Conservation (phyloP, 495 filamentous ascomycete species). For the Platismatia glauca region DNA sequence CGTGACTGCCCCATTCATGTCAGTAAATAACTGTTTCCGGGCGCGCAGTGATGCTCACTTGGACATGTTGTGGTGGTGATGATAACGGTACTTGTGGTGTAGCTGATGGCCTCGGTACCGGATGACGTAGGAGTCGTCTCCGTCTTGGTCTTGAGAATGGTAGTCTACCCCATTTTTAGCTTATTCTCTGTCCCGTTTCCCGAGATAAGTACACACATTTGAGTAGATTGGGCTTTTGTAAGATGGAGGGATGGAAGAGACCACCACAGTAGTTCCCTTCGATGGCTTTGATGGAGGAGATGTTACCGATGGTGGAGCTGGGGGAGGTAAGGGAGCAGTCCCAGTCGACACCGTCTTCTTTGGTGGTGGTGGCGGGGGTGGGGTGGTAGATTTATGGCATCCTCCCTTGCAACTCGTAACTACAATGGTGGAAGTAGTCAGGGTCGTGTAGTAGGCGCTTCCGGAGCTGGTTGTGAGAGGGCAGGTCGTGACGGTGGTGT, state of each 20-base stretch:
- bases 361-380: neutral
- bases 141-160: neutral
- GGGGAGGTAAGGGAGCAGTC: neutral
- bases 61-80: neutral
- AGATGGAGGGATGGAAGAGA: neutral
- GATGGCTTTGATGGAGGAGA: neutral
- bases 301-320: neutral
- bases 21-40: neutral
- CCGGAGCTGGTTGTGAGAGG: neutral
- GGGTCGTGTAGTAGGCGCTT: neutral
- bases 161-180: neutral
- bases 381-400: neutral
- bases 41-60: neutral
- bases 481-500: constrained; percentile 3
- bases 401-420: constrained; percentile 1
- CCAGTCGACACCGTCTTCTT: neutral
- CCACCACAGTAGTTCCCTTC: neutral
- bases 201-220: neutral
- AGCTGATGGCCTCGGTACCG: neutral
- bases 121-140: neutral
- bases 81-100: neutral
- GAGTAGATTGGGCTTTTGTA: neutral
- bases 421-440: neutral
- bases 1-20: neutral
- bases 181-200: neutral